phyloP scores from a whole-genome alignment of 129 eudicot genomes.

The Flaveria sonorensis region DNA sequence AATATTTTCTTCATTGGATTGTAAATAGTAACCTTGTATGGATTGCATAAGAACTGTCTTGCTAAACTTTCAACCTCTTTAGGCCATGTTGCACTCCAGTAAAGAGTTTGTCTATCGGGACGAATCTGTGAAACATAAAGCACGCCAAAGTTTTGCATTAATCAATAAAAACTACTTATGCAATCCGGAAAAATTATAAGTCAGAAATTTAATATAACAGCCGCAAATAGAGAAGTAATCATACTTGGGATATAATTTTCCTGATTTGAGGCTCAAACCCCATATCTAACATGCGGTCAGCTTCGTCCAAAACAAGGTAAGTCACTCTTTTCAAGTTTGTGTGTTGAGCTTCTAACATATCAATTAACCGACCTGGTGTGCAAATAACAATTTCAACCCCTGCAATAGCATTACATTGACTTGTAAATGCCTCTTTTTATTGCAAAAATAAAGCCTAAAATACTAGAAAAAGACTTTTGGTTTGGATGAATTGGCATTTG shows the following conservation, averaged over 20 bases:
- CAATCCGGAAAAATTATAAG: not conserved
- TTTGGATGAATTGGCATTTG: not conserved
- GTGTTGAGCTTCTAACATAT: conserved; percentile 88
- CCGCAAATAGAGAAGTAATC: not conserved
- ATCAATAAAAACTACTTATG: not conserved
- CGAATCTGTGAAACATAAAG: conserved; percentile 64
- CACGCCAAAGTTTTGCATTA: conserved; percentile 12
- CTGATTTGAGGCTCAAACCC: conserved; percentile 99
- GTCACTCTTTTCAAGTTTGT: conserved; percentile 95
- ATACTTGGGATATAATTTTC: conserved; percentile 81
- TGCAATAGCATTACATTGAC: conserved; percentile 31
- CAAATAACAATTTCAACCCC: conserved; percentile 96
- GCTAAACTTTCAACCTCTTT: conserved; percentile 91
- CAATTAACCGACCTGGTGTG: conserved; percentile 96
- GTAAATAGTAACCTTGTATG: conserved; percentile 69
- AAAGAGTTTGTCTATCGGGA: conserved; percentile 97
- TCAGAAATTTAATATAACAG: not conserved
- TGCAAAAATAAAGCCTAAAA: not conserved
- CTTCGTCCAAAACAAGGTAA: conserved; percentile 96
- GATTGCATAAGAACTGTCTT: conserved; percentile 81
- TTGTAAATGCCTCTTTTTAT: conserved; percentile 10
- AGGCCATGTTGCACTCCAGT: conserved; percentile 99
- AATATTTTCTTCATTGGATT: not conserved
- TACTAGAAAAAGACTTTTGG: conserved; percentile 6
- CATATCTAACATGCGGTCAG: conserved; percentile 99